Percentiles rank a stretch among this genome's conserved stretches.
Conservation (phyloP, 2,329 filamentous ascomycete genomes). For the Gliomastix tumulicola region DNA sequence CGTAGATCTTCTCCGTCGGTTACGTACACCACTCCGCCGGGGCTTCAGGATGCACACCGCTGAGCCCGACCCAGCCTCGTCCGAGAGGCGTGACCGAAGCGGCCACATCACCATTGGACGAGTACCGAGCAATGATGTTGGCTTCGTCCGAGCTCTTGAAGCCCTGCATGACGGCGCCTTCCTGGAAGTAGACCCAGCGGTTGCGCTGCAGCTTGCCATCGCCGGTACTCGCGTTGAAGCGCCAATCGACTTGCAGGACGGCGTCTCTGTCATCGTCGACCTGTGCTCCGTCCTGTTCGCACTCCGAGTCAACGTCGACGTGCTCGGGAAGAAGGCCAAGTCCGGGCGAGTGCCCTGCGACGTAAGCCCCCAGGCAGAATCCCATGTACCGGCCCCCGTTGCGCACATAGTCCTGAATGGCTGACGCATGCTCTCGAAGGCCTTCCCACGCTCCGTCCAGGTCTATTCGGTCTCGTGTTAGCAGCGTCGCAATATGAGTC, state of each 20-base stretch:
- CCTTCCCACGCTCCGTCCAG: slow-evolving; percentile 8
- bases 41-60: slow-evolving; percentile 15
- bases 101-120: slow-evolving; percentile 11
- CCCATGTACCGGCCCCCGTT: slow-evolving; percentile 14
- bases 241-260: slow-evolving; percentile 14
- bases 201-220: slow-evolving; percentile 5
- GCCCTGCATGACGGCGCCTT: slow-evolving; percentile 12
- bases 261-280: slow-evolving; percentile 10
- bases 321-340: slow-evolving; percentile 10
- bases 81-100: slow-evolving; percentile 13
- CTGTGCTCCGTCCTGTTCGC: slow-evolving; percentile 5
- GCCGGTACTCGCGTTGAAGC: slow-evolving; percentile 4
- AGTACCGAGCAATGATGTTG: slow-evolving; percentile 11
- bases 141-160: slow-evolving; percentile 4
- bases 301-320: slow-evolving; percentile 6
- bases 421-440: slow-evolving; percentile 5
- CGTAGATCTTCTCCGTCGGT: background rate
- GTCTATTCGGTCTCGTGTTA: too few species aligned
- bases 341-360: slow-evolving; percentile 12
- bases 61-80: slow-evolving; percentile 12
- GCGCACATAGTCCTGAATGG: slow-evolving; percentile 10
- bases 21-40: slow-evolving; percentile 14
- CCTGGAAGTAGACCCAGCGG: slow-evolving; percentile 16
- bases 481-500: too few species aligned
- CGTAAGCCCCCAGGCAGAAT: slow-evolving; percentile 17